phyloP scores from a whole-genome alignment of 2,329 filamentous ascomycete genomes.

The Colletotrichum godetiae region DNA sequence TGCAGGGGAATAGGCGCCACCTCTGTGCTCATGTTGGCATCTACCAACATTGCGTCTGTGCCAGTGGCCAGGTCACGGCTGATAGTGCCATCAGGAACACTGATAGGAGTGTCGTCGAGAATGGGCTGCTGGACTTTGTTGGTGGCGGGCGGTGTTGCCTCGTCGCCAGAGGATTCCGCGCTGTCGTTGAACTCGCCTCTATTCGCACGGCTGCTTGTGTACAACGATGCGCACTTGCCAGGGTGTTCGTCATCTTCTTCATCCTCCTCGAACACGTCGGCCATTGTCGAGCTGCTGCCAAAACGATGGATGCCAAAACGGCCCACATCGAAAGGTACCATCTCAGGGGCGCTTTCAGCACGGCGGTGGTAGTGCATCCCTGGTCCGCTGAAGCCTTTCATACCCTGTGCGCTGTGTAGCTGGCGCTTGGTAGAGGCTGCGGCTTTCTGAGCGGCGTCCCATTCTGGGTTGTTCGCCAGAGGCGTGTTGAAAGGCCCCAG shows the following conservation, averaged over 20 bases:
- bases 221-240: conserved; percentile 41
- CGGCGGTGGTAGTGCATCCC: conserved; percentile 82
- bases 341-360: conserved; percentile 83
- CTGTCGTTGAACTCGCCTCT: conserved; percentile 5
- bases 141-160: conserved; percentile 47
- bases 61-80: conserved; percentile 58
- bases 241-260: conserved; percentile 72
- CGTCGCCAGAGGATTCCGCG: conserved; percentile 38
- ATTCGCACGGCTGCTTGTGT: conserved; percentile 5
- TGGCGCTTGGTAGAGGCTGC: conserved; percentile 69
- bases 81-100: neutral
- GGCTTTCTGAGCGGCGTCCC: conserved; percentile 73
- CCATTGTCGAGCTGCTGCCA: conserved; percentile 79
- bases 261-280: conserved; percentile 88
- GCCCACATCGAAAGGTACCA: conserved; percentile 77
- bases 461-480: conserved; percentile 69
- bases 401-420: conserved; percentile 81
- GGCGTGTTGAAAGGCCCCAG: conserved; percentile 93
- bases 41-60: conserved; percentile 47
- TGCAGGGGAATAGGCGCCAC: conserved; percentile 62
- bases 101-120: conserved; percentile 31
- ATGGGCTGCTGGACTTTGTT: conserved; percentile 38
- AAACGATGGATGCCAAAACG: conserved; percentile 70
- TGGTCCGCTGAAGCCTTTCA: conserved; percentile 74
- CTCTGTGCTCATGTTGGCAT: conserved; percentile 58